These are phyloP conservation scores for Endocalyx cinctus DNA, from an alignment of 2,329 filamentous ascomycete species.

Conservation along the genomic window DNA sequence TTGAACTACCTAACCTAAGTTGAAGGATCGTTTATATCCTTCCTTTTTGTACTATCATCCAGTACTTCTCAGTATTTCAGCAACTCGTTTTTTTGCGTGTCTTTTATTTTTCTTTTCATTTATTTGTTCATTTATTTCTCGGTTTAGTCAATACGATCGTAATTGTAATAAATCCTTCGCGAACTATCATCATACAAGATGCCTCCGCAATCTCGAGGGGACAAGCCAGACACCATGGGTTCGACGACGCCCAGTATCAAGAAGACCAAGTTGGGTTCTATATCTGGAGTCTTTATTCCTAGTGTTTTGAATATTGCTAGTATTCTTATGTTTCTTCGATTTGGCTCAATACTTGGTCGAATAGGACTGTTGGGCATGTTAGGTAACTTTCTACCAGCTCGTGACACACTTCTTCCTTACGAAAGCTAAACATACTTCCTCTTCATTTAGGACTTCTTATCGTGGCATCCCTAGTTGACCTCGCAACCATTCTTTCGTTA, in stretches of 20 bases:
- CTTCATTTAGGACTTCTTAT: constrained; percentile 64
- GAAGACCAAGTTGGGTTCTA: constrained; percentile 65
- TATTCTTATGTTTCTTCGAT: constrained; percentile 88
- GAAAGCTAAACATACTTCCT: too few species aligned
- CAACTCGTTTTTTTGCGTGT: too few species aligned
- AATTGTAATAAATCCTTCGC: too few species aligned
- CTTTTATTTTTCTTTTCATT: too few species aligned
- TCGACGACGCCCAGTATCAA: constrained; percentile 25
- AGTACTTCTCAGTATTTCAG: too few species aligned
- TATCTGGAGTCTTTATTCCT: constrained; percentile 79
- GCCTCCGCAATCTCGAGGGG: constrained; percentile 17
- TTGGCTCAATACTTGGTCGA: constrained; percentile 79
- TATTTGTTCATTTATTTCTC: too few species aligned
- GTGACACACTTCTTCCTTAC: too few species aligned
- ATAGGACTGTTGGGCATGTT: constrained; percentile 75
- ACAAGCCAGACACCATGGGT: constrained; percentile 19
- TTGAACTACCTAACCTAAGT: too few species aligned
- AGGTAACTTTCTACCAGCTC: too few species aligned
- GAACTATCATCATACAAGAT: constrained; percentile 9
- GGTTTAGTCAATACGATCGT: too few species aligned
- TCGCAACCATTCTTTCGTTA: constrained; percentile 80
- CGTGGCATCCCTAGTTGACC: constrained; percentile 72
- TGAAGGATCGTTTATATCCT: too few species aligned
- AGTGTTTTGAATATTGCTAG: constrained; percentile 86
- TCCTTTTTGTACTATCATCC: too few species aligned